Percentiles rank a stretch among this genome's conserved stretches.
Conservation (phyloP, 148 eudicot genomes). For the Euryodendron excelsum region DNA sequence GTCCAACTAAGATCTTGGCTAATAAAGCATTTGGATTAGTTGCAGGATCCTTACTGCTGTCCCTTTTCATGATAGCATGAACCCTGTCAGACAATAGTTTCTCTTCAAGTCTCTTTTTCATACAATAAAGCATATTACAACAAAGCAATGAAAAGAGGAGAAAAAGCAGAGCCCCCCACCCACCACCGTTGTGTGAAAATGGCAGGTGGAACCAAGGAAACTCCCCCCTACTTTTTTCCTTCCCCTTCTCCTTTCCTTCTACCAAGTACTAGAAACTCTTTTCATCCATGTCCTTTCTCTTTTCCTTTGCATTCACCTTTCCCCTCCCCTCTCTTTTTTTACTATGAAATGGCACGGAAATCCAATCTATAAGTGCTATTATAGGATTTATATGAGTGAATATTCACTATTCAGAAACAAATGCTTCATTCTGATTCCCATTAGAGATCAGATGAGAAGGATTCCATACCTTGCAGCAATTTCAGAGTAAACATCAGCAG, state of each 20-base stretch:
- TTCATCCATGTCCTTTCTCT: background rate
- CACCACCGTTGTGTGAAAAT: background rate
- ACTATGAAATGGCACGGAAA: background rate
- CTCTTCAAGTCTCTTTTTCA: background rate
- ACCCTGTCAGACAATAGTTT: conserved; percentile 44
- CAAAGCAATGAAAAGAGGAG: background rate
- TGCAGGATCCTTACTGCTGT: conserved; percentile 74
- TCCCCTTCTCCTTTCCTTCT: background rate
- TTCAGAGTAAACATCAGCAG: conserved; percentile 92
- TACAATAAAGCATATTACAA: background rate
- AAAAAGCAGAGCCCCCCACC: background rate
- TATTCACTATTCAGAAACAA: background rate
- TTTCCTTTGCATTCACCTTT: background rate
- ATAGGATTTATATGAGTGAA: background rate
- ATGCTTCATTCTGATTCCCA: background rate
- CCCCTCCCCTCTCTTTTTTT: background rate
- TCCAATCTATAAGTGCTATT: background rate
- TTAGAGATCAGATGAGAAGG: background rate
- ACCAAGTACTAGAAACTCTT: background rate
- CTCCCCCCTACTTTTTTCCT: background rate
- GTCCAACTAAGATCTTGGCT: conserved; percentile 74
- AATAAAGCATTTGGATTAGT: conserved; percentile 60
- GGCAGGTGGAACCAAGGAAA: background rate
- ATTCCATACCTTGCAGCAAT: conserved; percentile 68
- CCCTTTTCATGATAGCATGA: conserved; percentile 71